Evolutionary conservation across 2,329 filamentous ascomycete species (phyloP), one percentile per base, ranked within the genome.

Genomic region (Cladobotryum protrusum): DNA sequence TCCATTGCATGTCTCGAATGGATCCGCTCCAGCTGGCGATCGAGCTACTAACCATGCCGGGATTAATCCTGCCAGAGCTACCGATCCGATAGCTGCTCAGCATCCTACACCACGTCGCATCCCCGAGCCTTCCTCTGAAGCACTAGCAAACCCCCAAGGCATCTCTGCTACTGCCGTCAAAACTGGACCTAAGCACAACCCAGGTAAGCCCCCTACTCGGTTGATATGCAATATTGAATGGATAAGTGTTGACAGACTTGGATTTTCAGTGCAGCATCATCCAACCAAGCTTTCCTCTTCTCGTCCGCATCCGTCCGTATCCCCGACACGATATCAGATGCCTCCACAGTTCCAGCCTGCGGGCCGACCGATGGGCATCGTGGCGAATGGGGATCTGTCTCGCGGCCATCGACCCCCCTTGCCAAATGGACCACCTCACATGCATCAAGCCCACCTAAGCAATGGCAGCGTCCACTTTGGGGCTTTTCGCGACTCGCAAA

Each of bases 381-480:
- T 61, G 50, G 57, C 54, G 32, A 71, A 69, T 39, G 65, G 66
- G 19, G 67, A 71, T 33, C 50, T 62, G 47, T 53, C 58, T 48
- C 60, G 60, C 43, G 62, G 63, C 17, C 60, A 63, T 49, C 64
- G 64, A n/a, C 63, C 60, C 14, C 63, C 59, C 48, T 52, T 62
- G 20, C 61, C 65, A 33, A 67, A 67, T 39, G 66, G 65, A 19
- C 68, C 61, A 14, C 61, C 59, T 17, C 62, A 60, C 32, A 62
- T 75, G 57, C 50, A 81, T 55, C 76, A 79, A 46, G 63, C 72
- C 37, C 79, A 77, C 48, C 73, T 72, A 13, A 82, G 76, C 61
- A 75, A 75, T 52, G 72, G 76, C 35, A 81, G 74, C 60, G 66
- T 82, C 46, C 72, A 81, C 54, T 82, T 83, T 57, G 77, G 77